Conservation (phyloP, 1,139 yeast genomes). For the Suhomyces bribrorum region DNA sequence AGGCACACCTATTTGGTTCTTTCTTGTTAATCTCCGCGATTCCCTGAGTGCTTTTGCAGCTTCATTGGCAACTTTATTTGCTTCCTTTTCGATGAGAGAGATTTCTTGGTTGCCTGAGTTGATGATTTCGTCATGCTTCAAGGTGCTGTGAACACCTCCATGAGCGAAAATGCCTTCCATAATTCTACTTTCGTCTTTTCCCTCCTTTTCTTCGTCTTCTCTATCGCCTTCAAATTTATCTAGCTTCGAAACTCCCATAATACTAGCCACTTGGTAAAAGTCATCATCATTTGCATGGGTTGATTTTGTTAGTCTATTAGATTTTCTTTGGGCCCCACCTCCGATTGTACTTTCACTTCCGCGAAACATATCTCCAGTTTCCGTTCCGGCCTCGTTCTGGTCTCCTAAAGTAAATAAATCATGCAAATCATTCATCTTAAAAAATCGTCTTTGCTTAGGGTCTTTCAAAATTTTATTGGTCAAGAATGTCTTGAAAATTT, state of each 20-base stretch:
- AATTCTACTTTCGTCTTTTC: slow-evolving; percentile 60
- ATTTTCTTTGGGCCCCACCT: slow-evolving; percentile 24
- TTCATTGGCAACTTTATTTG: slow-evolving; percentile 69
- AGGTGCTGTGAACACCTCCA: slow-evolving; percentile 72
- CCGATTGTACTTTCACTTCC: slow-evolving; percentile 47
- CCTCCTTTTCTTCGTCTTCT: slow-evolving; percentile 24
- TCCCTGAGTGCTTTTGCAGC: slow-evolving; percentile 74
- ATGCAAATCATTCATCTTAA: slow-evolving; percentile 87
- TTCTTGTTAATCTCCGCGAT: slow-evolving; percentile 66
- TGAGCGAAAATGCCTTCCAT: slow-evolving; percentile 75
- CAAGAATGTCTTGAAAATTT: slow-evolving; percentile 90
- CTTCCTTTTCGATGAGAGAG: slow-evolving; percentile 70
- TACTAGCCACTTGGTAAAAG: slow-evolving; percentile 51
- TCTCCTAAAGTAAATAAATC: slow-evolving; percentile 87
- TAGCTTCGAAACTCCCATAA: slow-evolving; percentile 56
- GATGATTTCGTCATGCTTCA: slow-evolving; percentile 79
- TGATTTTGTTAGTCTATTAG: slow-evolving; percentile 24
- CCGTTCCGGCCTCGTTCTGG: slow-evolving; percentile 63
- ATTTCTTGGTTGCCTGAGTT: slow-evolving; percentile 52
- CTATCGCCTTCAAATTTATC: slow-evolving; percentile 51
- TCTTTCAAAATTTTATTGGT: slow-evolving; percentile 93
- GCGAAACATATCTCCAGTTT: slow-evolving; percentile 64
- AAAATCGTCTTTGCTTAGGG: slow-evolving; percentile 91
- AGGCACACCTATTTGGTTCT: slow-evolving; percentile 75
- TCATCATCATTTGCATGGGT: slow-evolving; percentile 53